These are phyloP conservation scores for Biscogniauxia marginata DNA, from an alignment of 2,329 filamentous ascomycete species.

Conservation along the genomic window DNA sequence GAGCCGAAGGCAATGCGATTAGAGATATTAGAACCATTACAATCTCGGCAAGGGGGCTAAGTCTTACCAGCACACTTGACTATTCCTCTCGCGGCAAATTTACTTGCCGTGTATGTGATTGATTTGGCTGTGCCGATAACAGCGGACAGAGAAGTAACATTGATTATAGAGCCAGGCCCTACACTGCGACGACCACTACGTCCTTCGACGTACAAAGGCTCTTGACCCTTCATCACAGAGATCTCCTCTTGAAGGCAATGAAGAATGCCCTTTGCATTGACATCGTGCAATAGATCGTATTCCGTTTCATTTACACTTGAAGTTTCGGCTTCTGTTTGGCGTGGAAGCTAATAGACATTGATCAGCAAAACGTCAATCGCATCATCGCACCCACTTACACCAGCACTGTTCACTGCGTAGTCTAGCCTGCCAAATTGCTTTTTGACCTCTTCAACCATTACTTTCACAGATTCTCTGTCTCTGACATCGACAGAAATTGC, in stretches of 20 bases:
- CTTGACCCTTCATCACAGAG: constrained; percentile 16
- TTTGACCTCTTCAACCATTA: constrained; percentile 5
- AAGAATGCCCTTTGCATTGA: constrained; percentile 19
- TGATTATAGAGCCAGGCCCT: constrained; percentile 18
- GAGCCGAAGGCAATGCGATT: constrained; percentile 5
- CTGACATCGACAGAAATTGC: constrained; percentile 19
- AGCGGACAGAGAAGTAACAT: constrained; percentile 17
- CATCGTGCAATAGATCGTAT: constrained; percentile 17
- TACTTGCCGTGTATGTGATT: constrained; percentile 16
- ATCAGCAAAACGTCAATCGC: background rate
- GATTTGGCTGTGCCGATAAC: constrained; percentile 4
- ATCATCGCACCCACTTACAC: background rate
- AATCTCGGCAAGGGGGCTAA: too few relatives aligned
- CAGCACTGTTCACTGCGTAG: constrained; percentile 8
- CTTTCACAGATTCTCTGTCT: constrained; percentile 10
- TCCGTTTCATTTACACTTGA: constrained; percentile 12
- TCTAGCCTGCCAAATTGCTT: constrained; percentile 1
- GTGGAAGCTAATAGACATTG: constrained; percentile 5
- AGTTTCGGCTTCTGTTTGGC: constrained; percentile 1
- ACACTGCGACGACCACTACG: constrained; percentile 15
- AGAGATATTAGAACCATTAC: too few relatives aligned
- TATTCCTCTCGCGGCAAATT: constrained; percentile 17
- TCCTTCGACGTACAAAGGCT: constrained; percentile 12
- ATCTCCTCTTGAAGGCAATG: constrained; percentile 23
- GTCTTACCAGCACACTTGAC: constrained; percentile 19